Base-by-base conservation (phyloP, 352 stramenopile genomes). In the Phytopythium helicoides region DNA sequence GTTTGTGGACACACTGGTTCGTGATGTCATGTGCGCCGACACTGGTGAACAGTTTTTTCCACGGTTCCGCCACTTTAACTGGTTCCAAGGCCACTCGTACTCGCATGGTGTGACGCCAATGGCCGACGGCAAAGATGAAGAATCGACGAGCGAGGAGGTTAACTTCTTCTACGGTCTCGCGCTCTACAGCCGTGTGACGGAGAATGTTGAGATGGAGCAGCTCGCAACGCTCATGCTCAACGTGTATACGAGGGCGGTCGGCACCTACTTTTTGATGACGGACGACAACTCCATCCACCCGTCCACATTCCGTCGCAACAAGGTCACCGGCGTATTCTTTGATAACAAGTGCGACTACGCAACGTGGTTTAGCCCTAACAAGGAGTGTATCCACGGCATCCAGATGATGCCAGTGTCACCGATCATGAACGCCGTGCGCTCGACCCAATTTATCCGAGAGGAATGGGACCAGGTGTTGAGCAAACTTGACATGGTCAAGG, bases 271-370 rank as follows among this genome's bases (percentile, higher is more conserved):
- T 45, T 67, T 86, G 50, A 62, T 89, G 34, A 60, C 57, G 31
- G 66, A 76, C 31, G 56, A 52, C 18, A 77, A 71, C 22, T 19
- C 39, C 36, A 71, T 81, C 34, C 78, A 89, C 34, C 78, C 78
- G 10, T 58, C 61, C 3, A 52, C 37, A 19, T 89, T 87, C 47
- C 52, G 65, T 5, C 75, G 72, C 47, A 89, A 89, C 68, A 87
- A 87, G 45, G 74, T 89, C 35, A 86, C 74, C 18, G 78, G 78
- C 15, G 64, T 89, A 23, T 82, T 89, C 41, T 89, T 89, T 52
- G 78, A 87, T 57, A 87, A 87, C 68, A 89, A 89, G 47, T 81
- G 66, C 39, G 78, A 89, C 60, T 89, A 87, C 59, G 54, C 78
- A 12, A 89, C 78, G 36, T 89, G 78, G 78, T 89, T 89, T 58